A percentile compares a stretch with the other conserved stretches of the same genome.
Evolutionary conservation across 176 grass and related monocot genomes (phyloP).

Genomic region (Paspalum notatum): DNA sequence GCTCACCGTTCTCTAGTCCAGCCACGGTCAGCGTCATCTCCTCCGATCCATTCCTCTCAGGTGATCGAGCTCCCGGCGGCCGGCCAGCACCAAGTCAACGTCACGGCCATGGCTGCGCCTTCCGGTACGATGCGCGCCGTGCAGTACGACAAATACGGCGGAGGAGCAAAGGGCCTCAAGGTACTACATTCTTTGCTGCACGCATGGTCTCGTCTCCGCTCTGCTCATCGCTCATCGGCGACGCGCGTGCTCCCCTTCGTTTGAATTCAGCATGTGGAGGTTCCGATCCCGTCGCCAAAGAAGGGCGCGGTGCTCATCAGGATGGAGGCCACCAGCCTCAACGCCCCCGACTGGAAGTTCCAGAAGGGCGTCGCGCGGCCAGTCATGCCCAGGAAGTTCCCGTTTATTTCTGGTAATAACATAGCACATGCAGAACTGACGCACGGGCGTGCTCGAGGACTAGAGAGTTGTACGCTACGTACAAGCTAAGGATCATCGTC

Average conservation of each 20-base stretch:
- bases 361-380: constrained; percentile 61
- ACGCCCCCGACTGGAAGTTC: constrained; percentile 65
- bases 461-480: not conserved
- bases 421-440: not conserved
- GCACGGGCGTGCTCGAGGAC: not conserved
- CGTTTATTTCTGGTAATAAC: constrained; percentile 25
- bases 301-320: constrained; percentile 62
- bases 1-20: not conserved
- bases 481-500: not conserved
- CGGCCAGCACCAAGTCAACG: not conserved
- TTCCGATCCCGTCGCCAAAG: constrained; percentile 60
- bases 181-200: not conserved
- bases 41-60: not conserved
- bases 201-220: not conserved
- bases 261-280: constrained; percentile 52
- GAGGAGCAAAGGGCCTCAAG: constrained; percentile 50
- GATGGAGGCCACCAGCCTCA: constrained; percentile 69
- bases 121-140: constrained; percentile 51
- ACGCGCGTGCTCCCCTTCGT: not conserved
- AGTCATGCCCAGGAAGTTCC: constrained; percentile 64
- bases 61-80: too few relatives aligned
- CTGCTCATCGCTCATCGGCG: not conserved
- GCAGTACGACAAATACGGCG: constrained; percentile 55
- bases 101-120: constrained; percentile 1
- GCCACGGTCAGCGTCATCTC: not conserved